Evolutionary conservation across 192 early-diverging fungal genomes (phyloP), one percentile per base, ranked within the genome.

Genomic region (Coemansia sp.): DNA sequence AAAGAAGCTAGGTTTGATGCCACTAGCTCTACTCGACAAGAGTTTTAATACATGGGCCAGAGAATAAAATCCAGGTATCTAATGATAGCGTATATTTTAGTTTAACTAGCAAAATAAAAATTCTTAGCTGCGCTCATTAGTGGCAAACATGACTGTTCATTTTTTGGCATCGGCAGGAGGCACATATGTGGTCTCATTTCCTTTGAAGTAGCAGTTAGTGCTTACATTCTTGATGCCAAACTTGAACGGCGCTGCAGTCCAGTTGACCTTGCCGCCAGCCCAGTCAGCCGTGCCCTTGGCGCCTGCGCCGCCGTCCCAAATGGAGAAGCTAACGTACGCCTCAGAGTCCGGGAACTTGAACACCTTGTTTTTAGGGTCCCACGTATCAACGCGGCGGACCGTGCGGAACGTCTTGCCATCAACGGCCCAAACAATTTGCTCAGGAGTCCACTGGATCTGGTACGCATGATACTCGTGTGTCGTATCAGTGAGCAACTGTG

Each of bases 221-320:
- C 72, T 71, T 8, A 87, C 66, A 6, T 72, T 83, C 47, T 86
- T 81, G 11, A 87, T 65, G 29, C 27, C 75, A 72, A 85, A 75
- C 58, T 67, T 76, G 60, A 83, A 87, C 2, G 67, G 75, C 2
- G 25, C 65, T 0, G 60, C 67, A 35, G 39, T 65, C 88, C 88
- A 89, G 65, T 87, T 69, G 51, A 85, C 84, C 7, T 69, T 51
- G 10, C 85, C 85, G 24, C 87, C 87, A 6, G 88, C 88, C 86
- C 86, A 89, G 37, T 80, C 78, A 0, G 63, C 43, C 0, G 87
- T 88, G n/a, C 85, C 85, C 64, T 66, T 62, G 0, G 53, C 65
- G 14, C 74, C 75, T 0, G 78, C 74, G 14, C 88, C 88, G 35
- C 82, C 88, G 49, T 89, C 85, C 88, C 88, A 89, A 57, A 88